Percentiles rank a stretch among this genome's conserved stretches.
phyloP scores from a whole-genome alignment of 306 rosid species.

The Sicyos baderoa region DNA sequence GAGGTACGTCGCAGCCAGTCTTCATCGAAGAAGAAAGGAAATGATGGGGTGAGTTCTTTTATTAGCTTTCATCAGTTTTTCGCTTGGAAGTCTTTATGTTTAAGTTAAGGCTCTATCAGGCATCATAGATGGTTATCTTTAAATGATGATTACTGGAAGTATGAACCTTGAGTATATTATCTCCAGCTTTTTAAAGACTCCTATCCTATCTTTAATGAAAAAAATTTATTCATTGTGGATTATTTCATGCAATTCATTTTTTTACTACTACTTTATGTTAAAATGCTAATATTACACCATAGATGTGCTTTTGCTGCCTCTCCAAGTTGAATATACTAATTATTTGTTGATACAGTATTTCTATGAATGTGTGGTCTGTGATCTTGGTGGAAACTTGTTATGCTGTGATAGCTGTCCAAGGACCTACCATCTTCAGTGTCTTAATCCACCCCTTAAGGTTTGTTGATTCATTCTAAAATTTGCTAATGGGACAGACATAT shows the following conservation, averaged over 20 bases:
- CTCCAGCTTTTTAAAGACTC: not conserved
- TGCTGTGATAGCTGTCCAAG: conserved; percentile 98
- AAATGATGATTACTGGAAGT: not conserved
- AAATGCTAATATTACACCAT: conserved; percentile 2
- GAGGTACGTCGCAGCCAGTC: conserved; percentile 41
- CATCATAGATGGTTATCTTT: conserved; percentile 9
- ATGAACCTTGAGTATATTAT: not conserved
- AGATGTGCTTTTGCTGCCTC: conserved; percentile 14
- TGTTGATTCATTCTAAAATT: conserved; percentile 22
- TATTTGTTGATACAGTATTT: conserved; percentile 52
- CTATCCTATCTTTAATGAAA: not conserved
- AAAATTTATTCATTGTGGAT: not conserved
- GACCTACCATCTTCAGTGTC: conserved; percentile 94
- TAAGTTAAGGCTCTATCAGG: not conserved
- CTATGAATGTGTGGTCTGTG: conserved; percentile 91
- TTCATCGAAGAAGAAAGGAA: conserved; percentile 88
- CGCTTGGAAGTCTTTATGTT: not conserved
- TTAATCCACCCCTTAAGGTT: conserved; percentile 97
- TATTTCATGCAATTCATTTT: not conserved
- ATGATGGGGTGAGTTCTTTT: conserved; percentile 81
- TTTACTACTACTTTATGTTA: not conserved
- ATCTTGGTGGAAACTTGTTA: conserved; percentile 91
- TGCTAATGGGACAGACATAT: not conserved
- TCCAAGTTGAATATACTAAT: conserved; percentile 12
- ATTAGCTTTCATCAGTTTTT: not conserved